Conservation (phyloP, 225 moss, liverwort and hornwort species). For the Antitrichia curtipendula region DNA sequence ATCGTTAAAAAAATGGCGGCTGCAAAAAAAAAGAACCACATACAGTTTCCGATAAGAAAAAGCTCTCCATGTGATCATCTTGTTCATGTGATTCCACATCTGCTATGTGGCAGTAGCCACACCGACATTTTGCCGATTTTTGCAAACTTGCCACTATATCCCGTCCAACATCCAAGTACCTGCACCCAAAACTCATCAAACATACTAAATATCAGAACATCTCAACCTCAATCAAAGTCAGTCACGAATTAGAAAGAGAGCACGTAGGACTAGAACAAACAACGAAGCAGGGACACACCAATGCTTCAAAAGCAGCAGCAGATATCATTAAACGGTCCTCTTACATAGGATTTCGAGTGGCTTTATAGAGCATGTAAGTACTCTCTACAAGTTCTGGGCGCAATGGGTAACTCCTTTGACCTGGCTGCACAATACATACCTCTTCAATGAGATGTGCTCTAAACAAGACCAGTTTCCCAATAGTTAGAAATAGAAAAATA, state of each 20-base stretch:
- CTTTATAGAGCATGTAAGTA: conserved; percentile 95
- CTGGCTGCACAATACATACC: conserved; percentile 53
- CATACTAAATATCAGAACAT: neutral
- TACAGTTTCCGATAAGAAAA: conserved; percentile 95
- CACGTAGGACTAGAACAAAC: neutral
- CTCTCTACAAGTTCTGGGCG: conserved; percentile 96
- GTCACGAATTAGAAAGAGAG: neutral
- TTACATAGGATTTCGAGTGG: conserved; percentile 76
- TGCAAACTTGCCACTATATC: conserved; percentile 85
- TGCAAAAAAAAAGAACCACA: neutral
- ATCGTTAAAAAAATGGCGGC: neutral
- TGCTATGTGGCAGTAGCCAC: conserved; percentile 94
- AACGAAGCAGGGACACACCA: neutral
- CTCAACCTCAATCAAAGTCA: neutral
- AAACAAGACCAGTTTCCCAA: neutral
- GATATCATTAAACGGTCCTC: neutral
- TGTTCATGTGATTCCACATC: conserved; percentile 90
- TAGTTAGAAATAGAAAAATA: neutral
- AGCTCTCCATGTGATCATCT: conserved; percentile 98
- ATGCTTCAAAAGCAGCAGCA: neutral
- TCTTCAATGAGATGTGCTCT: neutral
- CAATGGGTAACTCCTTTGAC: conserved; percentile 94
- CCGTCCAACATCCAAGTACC: conserved; percentile 85
- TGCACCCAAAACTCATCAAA: conserved; percentile 13
- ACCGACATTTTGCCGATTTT: conserved; percentile 62